Evolutionary conservation across 73 alveolate species (phyloP), one percentile per base, ranked within the genome.

Genomic region (Strombidium stylifer): DNA sequence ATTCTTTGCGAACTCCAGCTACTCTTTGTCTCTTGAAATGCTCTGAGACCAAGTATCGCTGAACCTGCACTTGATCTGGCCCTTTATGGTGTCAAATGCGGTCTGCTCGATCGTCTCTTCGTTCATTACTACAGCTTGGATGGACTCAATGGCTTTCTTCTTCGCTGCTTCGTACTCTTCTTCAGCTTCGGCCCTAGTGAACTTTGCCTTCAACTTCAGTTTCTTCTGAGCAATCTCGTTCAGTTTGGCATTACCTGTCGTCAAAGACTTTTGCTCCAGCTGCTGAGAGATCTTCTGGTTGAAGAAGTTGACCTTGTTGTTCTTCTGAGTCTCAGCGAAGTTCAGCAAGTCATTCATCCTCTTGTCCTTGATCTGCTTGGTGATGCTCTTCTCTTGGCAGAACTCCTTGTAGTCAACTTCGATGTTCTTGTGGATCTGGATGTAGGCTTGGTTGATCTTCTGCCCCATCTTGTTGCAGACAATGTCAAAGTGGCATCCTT

Each of bases 171-270:
- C 26, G 18, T 42, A 60, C n/a, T 42, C 27, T 12, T 1, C 14
- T 19, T 41, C 32, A 14, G 75, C 75, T 60, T 60, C 75, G 11
- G 16, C 62, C 11, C 14, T 4, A 11, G 23, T 41, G 20, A 19
- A 41, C 7, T 15, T 10, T 2, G 44, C 30, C n/a, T 60, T 36
- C 62, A 8, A 25, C 4, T 32, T 39, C 19, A 60, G n/a, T 39
- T 24, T 3, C 3, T 60, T 27, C 4, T 15, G 14, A 20, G 45
- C 32, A 23, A 21, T 14, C 49, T 60, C 60, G 4, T 41, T 10
- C 23, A 60, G 15, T 16, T 28, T 37, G 3, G 48, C 12, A 20
- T 40, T 27, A 18, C 75, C 75, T 8, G 42, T 42, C 2, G 16
- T 41, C 42, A 42, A 42, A 41, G 62, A 32, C 45, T 60, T 60